Percentiles rank a stretch among this genome's conserved stretches.
These are phyloP conservation scores for Citrullus mucosospermus DNA, from an alignment of 306 rosid genomes.

Conservation along the genomic window DNA sequence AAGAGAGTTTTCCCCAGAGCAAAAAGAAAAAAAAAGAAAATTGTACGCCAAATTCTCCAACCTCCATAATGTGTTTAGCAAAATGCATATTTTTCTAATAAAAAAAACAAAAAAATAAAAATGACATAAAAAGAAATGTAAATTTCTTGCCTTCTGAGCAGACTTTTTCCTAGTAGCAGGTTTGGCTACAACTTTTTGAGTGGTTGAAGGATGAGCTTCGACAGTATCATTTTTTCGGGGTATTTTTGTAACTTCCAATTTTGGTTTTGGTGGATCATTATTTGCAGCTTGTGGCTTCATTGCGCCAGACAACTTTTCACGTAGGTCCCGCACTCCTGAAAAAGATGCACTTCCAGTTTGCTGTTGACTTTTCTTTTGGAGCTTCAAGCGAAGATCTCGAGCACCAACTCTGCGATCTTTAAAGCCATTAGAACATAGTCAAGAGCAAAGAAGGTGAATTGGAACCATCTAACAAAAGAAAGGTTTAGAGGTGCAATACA, in stretches of 20 bases:
- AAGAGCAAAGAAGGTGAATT: slow-evolving; percentile 29
- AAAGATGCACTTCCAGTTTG: slow-evolving; percentile 51
- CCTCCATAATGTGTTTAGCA: background rate
- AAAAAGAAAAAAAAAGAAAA: background rate
- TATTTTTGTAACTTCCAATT: slow-evolving; percentile 32
- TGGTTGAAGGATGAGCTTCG: slow-evolving; percentile 34
- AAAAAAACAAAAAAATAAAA: background rate
- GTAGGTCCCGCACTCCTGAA: slow-evolving; percentile 66
- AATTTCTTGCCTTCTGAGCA: slow-evolving; percentile 49
- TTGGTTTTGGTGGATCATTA: slow-evolving; percentile 49
- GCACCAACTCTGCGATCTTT: slow-evolving; percentile 56
- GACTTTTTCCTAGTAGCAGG: slow-evolving; percentile 40
- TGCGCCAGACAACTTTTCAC: slow-evolving; percentile 77
- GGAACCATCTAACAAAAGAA: slow-evolving; percentile 25
- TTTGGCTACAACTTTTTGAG: slow-evolving; percentile 29
- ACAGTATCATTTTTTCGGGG: slow-evolving; percentile 30
- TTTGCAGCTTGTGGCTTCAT: slow-evolving; percentile 54
- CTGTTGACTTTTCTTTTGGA: slow-evolving; percentile 60
- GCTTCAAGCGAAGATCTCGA: slow-evolving; percentile 95
- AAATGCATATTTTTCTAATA: background rate
- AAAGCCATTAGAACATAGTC: slow-evolving; percentile 42
- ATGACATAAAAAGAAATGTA: background rate
- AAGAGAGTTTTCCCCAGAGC: background rate
- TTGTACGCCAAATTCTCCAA: background rate
- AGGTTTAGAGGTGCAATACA: slow-evolving; percentile 21